phyloP scores from a whole-genome alignment of 768 basidiomycete species.

The Rickenella mellea region DNA sequence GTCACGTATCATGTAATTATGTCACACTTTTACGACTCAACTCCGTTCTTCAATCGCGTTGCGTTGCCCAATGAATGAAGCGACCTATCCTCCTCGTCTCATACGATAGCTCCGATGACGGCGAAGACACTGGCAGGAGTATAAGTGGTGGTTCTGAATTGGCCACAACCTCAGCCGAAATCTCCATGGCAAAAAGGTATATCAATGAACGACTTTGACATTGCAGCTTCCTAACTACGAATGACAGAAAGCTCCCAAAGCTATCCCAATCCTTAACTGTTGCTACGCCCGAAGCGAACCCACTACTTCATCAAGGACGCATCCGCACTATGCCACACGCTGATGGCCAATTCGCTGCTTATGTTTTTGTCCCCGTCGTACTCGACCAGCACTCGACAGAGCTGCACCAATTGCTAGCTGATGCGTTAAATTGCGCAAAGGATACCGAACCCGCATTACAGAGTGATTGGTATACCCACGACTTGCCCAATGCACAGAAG shows the following conservation, averaged over 20 bases:
- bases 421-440: slow-evolving; percentile 36
- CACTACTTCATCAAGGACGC: slow-evolving; percentile 78
- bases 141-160: slow-evolving; percentile 30
- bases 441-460: slow-evolving; percentile 37
- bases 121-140: slow-evolving; percentile 15
- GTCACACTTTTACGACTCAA: too few relatives aligned
- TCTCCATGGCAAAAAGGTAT: background rate
- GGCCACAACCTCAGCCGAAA: background rate
- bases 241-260: slow-evolving; percentile 49
- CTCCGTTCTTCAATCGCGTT: too few relatives aligned
- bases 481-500: background rate
- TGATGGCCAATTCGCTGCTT: slow-evolving; percentile 76
- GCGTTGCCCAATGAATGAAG: too few relatives aligned
- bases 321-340: slow-evolving; percentile 67
- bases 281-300: slow-evolving; percentile 55
- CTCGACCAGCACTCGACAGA: slow-evolving; percentile 28
- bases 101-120: slow-evolving; percentile 44
- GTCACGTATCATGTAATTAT: too few relatives aligned
- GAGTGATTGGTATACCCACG: slow-evolving; percentile 24
- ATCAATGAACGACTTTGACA: background rate
- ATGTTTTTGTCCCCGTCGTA: slow-evolving; percentile 64
- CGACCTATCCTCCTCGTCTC: slow-evolving; percentile 30
- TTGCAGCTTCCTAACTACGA: background rate
- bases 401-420: slow-evolving; percentile 36
- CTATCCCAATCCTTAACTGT: slow-evolving; percentile 40